Evolutionary conservation across 257 asterid genomes (phyloP).

Genomic region (Solanum piurae): DNA sequence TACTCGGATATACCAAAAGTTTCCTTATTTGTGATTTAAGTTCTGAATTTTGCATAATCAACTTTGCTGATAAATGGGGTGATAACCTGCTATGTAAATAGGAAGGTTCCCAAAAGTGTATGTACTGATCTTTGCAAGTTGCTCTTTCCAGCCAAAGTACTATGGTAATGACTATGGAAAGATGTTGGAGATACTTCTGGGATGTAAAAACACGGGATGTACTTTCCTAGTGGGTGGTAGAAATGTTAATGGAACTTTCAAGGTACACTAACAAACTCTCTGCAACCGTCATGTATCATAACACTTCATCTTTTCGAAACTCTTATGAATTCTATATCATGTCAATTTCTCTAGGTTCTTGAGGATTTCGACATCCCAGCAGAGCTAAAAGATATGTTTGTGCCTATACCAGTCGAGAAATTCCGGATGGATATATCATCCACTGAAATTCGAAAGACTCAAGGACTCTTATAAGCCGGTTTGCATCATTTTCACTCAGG

Average conservation of each 20-base stretch:
- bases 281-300: background rate
- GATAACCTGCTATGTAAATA: background rate
- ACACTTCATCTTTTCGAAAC: background rate
- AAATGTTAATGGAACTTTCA: constrained; percentile 55
- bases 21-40: background rate
- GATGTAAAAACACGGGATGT: constrained; percentile 82
- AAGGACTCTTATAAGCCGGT: constrained; percentile 10
- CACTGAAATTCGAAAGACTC: constrained; percentile 56
- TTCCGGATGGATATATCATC: constrained; percentile 86
- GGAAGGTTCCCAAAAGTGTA: background rate
- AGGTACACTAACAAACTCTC: constrained; percentile 27
- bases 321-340: background rate
- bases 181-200: constrained; percentile 68
- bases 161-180: constrained; percentile 52
- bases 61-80: background rate
- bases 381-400: constrained; percentile 65
- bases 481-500: background rate
- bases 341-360: constrained; percentile 45
- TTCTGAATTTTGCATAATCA: background rate
- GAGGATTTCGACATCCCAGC: constrained; percentile 67
- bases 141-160: constrained; percentile 66
- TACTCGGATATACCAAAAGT: background rate
- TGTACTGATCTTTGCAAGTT: background rate
- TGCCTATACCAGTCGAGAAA: constrained; percentile 60
- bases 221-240: constrained; percentile 81